Evolutionary conservation across 192 early-diverging fungal genomes (phyloP), one percentile per base, ranked within the genome.

Genomic region (Coemansia biformis): DNA sequence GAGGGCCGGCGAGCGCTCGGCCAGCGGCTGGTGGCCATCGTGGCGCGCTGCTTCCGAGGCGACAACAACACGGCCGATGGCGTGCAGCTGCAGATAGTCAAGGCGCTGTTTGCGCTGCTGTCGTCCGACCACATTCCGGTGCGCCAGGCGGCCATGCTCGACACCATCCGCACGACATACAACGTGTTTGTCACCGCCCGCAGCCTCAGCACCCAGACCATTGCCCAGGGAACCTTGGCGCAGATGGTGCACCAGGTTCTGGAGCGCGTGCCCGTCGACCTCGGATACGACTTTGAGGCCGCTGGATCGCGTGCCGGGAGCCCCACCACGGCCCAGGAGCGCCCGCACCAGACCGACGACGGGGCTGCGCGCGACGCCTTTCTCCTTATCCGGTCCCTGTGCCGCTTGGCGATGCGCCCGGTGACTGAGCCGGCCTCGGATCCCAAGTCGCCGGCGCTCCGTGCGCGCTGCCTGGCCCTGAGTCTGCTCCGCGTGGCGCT

Each of bases 81-180:
- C 46, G 83, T 96, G 9, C 90, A 93, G 62, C 49, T 93, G 49
- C 93, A 96, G 56, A 86, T 96, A 9, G 81, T 93, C 43, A 92
- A 92, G 78, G 93, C 93, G 1, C 68, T 96, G 26, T 75, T 89
- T 43, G 88, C 86, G 11, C 86, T 91, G 38, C 81, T 90, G 13
- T 88, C 87, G 18, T 81, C 79, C 5, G 72, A 80, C 8, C 75
- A 73, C 24, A 66, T 78, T 21, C 81, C 80, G 4, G 68, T 93
- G 35, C 84, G 91, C 53, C 83, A 86, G 24, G 77, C 81, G 21
- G 64, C 86, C 6, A 67, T 96, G 56, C 72, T 93, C 31, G 80
- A 84, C 16, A 85, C 90, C 4, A 80, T 96, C 22, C 62, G 91
- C 31, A 91, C 90, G 0, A 81, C 86, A 2, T 91, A 87, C 69